These are phyloP conservation scores for Fusarium longipes DNA, from an alignment of 2,329 filamentous ascomycete species.

Conservation along the genomic window DNA sequence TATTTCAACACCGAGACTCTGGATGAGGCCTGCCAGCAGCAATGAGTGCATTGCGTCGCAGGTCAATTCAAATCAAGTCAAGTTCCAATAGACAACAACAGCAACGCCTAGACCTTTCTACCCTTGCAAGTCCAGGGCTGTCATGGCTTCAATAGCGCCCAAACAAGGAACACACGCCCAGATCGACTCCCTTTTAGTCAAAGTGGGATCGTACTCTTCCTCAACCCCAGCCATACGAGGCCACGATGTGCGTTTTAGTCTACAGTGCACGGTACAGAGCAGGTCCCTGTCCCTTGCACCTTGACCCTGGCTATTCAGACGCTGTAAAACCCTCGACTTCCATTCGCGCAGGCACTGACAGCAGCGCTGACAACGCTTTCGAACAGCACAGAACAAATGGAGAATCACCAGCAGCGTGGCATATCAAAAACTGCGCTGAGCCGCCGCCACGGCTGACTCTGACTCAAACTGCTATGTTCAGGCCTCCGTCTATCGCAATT, in stretches of 20 bases:
- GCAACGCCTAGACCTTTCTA: slow-evolving; percentile 1
- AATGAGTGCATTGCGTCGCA: slow-evolving; percentile 13
- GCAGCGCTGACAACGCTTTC: slow-evolving; percentile 21
- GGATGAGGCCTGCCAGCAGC: slow-evolving; percentile 32
- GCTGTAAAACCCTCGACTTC: slow-evolving; percentile 25
- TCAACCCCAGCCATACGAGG: slow-evolving; percentile 36
- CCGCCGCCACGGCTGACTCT: slow-evolving; percentile 40
- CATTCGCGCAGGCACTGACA: slow-evolving; percentile 22
- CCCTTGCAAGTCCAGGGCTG: slow-evolving; percentile 3
- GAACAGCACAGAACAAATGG: slow-evolving; percentile 34
- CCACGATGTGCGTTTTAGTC: slow-evolving; percentile 32
- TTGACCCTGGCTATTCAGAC: slow-evolving; percentile 12
- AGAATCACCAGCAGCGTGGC: slow-evolving; percentile 31
- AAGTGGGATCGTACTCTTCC: slow-evolving; percentile 32
- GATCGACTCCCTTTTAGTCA: slow-evolving; percentile 26
- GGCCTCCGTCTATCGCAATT: slow-evolving; percentile 32
- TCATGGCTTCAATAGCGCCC: slow-evolving; percentile 4
- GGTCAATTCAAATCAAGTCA: neutral
- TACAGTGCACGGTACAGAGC: slow-evolving; percentile 9
- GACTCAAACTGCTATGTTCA: slow-evolving; percentile 1
- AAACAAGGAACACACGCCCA: slow-evolving; percentile 23
- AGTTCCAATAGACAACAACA: neutral
- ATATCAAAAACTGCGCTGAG: slow-evolving; percentile 30
- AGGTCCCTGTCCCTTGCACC: slow-evolving; percentile 26
- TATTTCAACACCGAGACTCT: slow-evolving; percentile 14